phyloP scores from a whole-genome alignment of 352 stramenopile species.

The Phytopythium montanum region DNA sequence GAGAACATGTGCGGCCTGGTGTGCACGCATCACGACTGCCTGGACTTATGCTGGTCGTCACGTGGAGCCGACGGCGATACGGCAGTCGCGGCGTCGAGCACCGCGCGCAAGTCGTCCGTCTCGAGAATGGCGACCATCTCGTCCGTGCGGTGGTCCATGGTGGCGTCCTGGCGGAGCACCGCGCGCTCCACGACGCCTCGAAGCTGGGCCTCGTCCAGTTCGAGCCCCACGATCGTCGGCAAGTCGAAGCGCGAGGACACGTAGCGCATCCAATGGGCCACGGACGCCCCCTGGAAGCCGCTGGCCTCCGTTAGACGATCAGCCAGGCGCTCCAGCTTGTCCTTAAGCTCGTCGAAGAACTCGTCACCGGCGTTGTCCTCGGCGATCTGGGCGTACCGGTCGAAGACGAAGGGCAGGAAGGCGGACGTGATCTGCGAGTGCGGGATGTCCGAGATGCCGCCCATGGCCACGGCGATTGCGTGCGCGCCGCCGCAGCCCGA shows the following conservation, averaged over 20 bases:
- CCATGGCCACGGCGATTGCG: slow-evolving; percentile 56
- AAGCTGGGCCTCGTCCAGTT: slow-evolving; percentile 52
- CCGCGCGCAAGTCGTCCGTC: slow-evolving; percentile 53
- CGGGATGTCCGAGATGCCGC: slow-evolving; percentile 63
- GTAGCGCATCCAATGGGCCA: slow-evolving; percentile 61
- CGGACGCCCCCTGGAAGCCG: slow-evolving; percentile 43
- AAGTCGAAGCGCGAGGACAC: slow-evolving; percentile 57
- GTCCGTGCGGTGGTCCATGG: slow-evolving; percentile 26
- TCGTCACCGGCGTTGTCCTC: slow-evolving; percentile 60
- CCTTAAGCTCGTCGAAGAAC: slow-evolving; percentile 56
- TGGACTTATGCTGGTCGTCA: slow-evolving; percentile 7
- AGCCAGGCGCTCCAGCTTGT: slow-evolving; percentile 42
- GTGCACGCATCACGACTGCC: background rate
- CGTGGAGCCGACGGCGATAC: slow-evolving; percentile 16
- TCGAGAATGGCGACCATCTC: slow-evolving; percentile 40
- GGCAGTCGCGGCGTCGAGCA: slow-evolving; percentile 44
- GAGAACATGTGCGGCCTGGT: background rate
- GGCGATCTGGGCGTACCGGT: slow-evolving; percentile 43
- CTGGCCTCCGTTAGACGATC: slow-evolving; percentile 50
- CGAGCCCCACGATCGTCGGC: slow-evolving; percentile 41
- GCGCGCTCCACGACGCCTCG: slow-evolving; percentile 54
- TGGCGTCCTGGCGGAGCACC: slow-evolving; percentile 45
- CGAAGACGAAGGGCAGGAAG: slow-evolving; percentile 70
- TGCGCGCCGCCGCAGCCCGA: slow-evolving; percentile 52
- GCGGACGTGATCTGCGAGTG: slow-evolving; percentile 52